Evolutionary conservation across 768 basidiomycete genomes (phyloP).

Genomic region (Trichaptum fuscoviolaceum): DNA sequence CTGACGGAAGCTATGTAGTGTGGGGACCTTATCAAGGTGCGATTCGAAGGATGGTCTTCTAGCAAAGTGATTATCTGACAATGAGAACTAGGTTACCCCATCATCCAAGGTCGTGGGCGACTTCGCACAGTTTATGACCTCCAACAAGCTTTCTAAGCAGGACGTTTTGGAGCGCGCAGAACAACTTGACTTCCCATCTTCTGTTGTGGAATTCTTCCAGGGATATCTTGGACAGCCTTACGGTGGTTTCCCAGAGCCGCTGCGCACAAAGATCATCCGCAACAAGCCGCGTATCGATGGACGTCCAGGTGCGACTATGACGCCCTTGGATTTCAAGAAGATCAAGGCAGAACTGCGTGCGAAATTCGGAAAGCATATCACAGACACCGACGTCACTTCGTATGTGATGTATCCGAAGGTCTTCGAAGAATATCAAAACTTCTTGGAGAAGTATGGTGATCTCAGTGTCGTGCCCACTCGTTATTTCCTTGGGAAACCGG

Average conservation of each 20-base stretch:
- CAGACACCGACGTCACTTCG: constrained; percentile 87
- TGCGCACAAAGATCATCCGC: constrained; percentile 87
- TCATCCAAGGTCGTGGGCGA: constrained; percentile 99
- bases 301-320: constrained; percentile 85
- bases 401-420: constrained; percentile 99
- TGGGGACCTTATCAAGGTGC: constrained; percentile 92
- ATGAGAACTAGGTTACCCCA: constrained; percentile 69
- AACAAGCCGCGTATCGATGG: constrained; percentile 91
- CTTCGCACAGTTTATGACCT: constrained; percentile 99
- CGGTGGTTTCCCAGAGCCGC: constrained; percentile 97
- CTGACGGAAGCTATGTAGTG: constrained; percentile 44
- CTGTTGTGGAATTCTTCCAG: constrained; percentile 98
- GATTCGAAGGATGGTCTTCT: constrained; percentile 4
- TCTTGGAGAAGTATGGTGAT: constrained; percentile 94
- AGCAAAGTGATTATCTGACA: constrained; percentile 1
- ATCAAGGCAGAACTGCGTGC: constrained; percentile 88
- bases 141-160: constrained; percentile 82
- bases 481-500: constrained; percentile 92
- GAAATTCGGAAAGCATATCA: constrained; percentile 94
- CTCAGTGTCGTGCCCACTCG: constrained; percentile 93
- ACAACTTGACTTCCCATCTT: constrained; percentile 94
- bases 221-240: constrained; percentile 97
- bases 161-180: constrained; percentile 86
- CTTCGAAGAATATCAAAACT: constrained; percentile 95
- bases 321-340: constrained; percentile 91